These are phyloP conservation scores for Rhododendron griersonianum DNA, from an alignment of 148 eudicot genomes.

Conservation along the genomic window DNA sequence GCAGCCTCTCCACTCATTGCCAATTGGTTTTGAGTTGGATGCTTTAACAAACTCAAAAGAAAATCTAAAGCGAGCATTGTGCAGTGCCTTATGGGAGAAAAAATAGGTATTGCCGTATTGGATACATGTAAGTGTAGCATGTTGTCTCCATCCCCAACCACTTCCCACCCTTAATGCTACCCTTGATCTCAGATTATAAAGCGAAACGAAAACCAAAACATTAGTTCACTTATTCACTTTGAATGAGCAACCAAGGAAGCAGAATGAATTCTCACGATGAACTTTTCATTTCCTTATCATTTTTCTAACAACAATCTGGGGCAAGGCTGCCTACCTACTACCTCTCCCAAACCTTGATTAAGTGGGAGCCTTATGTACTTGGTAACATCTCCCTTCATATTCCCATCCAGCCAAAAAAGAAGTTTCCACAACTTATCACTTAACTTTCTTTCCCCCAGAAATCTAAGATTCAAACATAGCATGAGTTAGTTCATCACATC, in stretches of 20 bases:
- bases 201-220: background rate
- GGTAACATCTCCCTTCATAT: background rate
- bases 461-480: background rate
- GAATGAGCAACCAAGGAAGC: background rate
- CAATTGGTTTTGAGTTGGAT: too few relatives aligned
- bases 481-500: background rate
- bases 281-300: background rate
- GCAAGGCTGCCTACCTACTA: slow-evolving; percentile 1
- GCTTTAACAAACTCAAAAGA: background rate
- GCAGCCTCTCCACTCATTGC: too few relatives aligned
- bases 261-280: background rate
- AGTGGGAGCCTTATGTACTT: background rate
- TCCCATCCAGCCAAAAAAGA: background rate
- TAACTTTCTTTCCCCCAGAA: background rate
- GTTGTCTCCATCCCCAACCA: background rate
- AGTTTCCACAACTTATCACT: background rate
- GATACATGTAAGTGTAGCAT: background rate
- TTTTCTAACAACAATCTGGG: background rate
- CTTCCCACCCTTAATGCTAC: slow-evolving; percentile 5
- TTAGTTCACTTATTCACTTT: background rate
- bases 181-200: background rate
- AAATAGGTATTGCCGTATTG: background rate
- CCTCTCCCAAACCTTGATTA: background rate
- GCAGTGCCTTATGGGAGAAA: background rate
- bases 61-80: background rate